Base-by-base conservation (phyloP, 495 filamentous ascomycete species). In the Podospora comata region DNA sequence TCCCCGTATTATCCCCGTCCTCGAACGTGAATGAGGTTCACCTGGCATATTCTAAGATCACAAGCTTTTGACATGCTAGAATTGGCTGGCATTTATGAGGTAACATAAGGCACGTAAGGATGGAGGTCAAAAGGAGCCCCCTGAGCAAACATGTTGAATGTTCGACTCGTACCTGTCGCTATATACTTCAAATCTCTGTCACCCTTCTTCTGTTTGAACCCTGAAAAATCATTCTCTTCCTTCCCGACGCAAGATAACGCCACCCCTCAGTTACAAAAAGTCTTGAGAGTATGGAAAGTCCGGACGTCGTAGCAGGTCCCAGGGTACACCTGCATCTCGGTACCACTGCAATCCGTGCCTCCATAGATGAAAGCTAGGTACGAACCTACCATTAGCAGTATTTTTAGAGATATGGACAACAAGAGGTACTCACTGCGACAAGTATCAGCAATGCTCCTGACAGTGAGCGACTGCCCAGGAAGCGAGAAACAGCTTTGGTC, bases 271-370 rank as follows among this genome's bases (percentile, higher is more conserved):
- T 60, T 16, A 60, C 58, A 60, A 23, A 60, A 60, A 23, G 58
- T 60, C 58, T 60, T 60, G n/a, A 60, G 23, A 28, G 11, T 60
- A 60, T 30, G 26, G 2, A 60, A 60, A 6, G 13, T 23, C 58
- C 58, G n/a, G 0, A 28, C 58, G 23, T 60, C 58, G 58, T 60
- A 60, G 58, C 58, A 60, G 13, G 3, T 60, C 5, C n/a, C 58
- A 16, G 58, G 15, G n/a, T 60, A 60, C 58, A 60, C 58, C 58
- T 60, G 58, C 58, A 60, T 60, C 58, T 60, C 58, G 58, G 11
- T 60, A 19, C 58, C 58, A 60, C 18, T 60, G 15, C 58, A 60
- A 15, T 60, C 58, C 4, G 18, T 20, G n/a, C 1, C 26, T 20
- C 58, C 58, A 28, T 60, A 60, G 26, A 60, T 28, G 23, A 60